Evolutionary conservation across 2,329 filamentous ascomycete species (phyloP).

Genomic region (Orbilia ellipsospora): DNA sequence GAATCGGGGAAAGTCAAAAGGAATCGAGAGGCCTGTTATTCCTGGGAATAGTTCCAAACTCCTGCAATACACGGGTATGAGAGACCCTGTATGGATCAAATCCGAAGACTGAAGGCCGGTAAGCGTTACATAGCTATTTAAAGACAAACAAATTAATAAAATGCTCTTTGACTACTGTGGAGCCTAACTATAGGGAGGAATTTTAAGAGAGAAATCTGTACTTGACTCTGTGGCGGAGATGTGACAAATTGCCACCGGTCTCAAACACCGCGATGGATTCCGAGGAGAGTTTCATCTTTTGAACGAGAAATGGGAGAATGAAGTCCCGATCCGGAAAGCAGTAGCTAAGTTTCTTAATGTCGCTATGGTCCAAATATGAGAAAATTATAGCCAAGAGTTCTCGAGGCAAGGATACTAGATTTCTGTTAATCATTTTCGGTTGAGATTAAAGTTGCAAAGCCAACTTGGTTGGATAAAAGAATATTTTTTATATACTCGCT

Average conservation of each 20-base stretch:
- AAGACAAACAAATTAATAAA: too few relatives aligned
- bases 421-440: too few relatives aligned
- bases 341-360: background rate
- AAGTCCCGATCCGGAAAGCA: background rate
- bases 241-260: background rate
- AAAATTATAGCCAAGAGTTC: background rate
- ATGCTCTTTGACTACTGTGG: too few relatives aligned
- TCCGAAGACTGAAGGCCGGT: background rate
- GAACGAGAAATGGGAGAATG: background rate
- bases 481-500: too few relatives aligned
- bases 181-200: too few relatives aligned
- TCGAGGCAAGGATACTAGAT: too few relatives aligned
- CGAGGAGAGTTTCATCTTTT: background rate
- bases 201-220: background rate
- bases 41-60: background rate
- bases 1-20: background rate
- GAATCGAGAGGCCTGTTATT: background rate
- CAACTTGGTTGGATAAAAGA: too few relatives aligned
- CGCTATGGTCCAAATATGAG: background rate
- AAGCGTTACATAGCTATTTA: background rate
- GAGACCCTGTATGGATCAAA: background rate
- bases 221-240: background rate
- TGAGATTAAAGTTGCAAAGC: too few relatives aligned
- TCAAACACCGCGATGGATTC: background rate
- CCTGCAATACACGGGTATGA: background rate